A percentile compares a stretch with the other conserved stretches of the same genome.
Conservation (phyloP, 345 rosid genomes). For the Orychophragmus violaceus region DNA sequence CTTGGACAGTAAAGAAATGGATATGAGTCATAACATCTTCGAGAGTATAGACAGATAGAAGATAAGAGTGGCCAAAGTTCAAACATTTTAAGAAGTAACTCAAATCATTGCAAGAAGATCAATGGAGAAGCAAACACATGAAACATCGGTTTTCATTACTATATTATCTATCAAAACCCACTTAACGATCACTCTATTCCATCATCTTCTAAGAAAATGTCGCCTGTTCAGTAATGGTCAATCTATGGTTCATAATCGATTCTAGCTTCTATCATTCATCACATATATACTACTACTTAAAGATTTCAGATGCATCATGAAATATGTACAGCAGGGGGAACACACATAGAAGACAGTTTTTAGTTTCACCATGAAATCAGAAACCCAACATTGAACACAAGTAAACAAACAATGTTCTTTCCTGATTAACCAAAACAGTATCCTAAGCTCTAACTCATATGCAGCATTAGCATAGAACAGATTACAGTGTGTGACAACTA, state of each 20-base stretch:
- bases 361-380: not conserved
- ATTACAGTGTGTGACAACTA: not conserved
- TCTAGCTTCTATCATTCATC: not conserved
- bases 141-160: not conserved
- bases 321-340: not conserved
- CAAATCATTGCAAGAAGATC: not conserved
- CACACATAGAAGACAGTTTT: not conserved
- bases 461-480: not conserved
- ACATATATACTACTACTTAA: not conserved
- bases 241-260: not conserved
- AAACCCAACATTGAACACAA: not conserved
- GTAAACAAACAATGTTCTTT: not conserved
- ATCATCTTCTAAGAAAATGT: not conserved
- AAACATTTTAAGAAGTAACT: not conserved
- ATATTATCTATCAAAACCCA: not conserved
- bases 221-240: not conserved
- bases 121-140: not conserved
- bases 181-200: not conserved
- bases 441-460: not conserved
- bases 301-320: slow-evolving; percentile 1
- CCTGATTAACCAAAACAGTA: not conserved
- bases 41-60: not conserved
- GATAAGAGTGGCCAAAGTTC: not conserved
- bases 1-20: not conserved
- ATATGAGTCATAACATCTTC: not conserved